Conservation (phyloP, 2,329 filamentous ascomycete genomes). For the Colletotrichum melonis region DNA sequence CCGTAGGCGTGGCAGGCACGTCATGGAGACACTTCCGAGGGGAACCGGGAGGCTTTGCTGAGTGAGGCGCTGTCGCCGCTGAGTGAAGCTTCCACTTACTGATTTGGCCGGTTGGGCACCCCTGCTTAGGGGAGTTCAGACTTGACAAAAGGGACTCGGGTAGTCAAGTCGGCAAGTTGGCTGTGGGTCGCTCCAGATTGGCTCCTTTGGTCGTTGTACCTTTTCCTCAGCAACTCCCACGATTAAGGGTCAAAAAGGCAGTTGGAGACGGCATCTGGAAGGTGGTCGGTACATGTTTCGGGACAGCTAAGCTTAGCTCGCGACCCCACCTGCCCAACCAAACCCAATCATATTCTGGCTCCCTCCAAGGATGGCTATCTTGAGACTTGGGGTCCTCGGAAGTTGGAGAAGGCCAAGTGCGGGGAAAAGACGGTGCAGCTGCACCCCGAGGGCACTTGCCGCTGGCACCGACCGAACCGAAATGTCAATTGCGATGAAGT, state of each 20-base stretch:
- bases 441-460: constrained; percentile 9
- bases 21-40: neutral
- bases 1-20: neutral
- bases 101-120: constrained; percentile 19
- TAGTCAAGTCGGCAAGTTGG: constrained; percentile 34
- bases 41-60: neutral
- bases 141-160: constrained; percentile 26
- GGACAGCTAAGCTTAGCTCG: neutral
- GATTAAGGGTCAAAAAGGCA: neutral
- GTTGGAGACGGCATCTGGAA: constrained; percentile 7
- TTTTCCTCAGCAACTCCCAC: neutral
- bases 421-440: constrained; percentile 26
- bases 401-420: constrained; percentile 32
- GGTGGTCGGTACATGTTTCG: neutral
- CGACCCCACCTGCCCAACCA: neutral
- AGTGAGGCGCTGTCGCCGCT: neutral
- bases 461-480: neutral
- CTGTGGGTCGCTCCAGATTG: constrained; percentile 7
- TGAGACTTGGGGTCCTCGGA: constrained; percentile 23
- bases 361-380: neutral
- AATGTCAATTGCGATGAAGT: neutral
- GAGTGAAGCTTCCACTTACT: neutral
- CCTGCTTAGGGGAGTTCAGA: constrained; percentile 12
- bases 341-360: neutral
- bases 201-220: neutral